These are phyloP conservation scores for Miscanthus lutarioriparius DNA, from an alignment of 176 grass and related monocot genomes.

Conservation along the genomic window DNA sequence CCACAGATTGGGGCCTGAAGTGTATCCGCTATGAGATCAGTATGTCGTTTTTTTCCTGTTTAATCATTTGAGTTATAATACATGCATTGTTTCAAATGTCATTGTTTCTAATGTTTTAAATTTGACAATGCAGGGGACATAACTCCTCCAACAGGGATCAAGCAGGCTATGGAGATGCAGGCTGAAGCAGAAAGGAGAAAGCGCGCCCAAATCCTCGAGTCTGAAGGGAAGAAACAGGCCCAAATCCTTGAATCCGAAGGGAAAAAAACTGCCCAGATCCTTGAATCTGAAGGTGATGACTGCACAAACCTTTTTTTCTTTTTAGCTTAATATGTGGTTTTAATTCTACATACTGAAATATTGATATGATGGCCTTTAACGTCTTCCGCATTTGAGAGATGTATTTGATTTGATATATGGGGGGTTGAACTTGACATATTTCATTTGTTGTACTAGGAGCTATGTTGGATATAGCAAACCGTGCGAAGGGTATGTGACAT, in stretches of 20 bases:
- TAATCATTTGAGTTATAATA: background rate
- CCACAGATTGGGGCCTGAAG: slow-evolving; percentile 81
- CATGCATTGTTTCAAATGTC: slow-evolving; percentile 19
- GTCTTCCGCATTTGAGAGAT: background rate
- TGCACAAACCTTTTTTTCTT: slow-evolving; percentile 2
- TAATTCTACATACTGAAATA: background rate
- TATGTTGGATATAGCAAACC: slow-evolving; percentile 88
- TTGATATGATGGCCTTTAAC: background rate
- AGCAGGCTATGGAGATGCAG: slow-evolving; percentile 98
- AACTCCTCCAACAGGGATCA: slow-evolving; percentile 78
- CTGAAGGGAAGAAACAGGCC: slow-evolving; percentile 83
- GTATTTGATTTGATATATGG: background rate
- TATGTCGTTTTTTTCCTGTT: slow-evolving; percentile 38
- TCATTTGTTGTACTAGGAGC: slow-evolving; percentile 45
- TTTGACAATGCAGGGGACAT: slow-evolving; percentile 72
- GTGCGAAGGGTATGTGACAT: slow-evolving; percentile 76
- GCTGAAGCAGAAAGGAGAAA: slow-evolving; percentile 97
- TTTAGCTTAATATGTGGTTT: background rate
- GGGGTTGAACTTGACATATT: background rate
- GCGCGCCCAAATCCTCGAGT: slow-evolving; percentile 60
- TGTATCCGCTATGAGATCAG: slow-evolving; percentile 96
- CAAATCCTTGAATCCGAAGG: slow-evolving; percentile 84
- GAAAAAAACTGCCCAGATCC: slow-evolving; percentile 91
- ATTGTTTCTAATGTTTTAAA: slow-evolving; percentile 25
- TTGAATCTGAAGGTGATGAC: slow-evolving; percentile 87